Percentiles rank a stretch among this genome's conserved stretches.
These are phyloP conservation scores for Calocera viscosa DNA, from an alignment of 768 basidiomycete species.

Conservation along the genomic window DNA sequence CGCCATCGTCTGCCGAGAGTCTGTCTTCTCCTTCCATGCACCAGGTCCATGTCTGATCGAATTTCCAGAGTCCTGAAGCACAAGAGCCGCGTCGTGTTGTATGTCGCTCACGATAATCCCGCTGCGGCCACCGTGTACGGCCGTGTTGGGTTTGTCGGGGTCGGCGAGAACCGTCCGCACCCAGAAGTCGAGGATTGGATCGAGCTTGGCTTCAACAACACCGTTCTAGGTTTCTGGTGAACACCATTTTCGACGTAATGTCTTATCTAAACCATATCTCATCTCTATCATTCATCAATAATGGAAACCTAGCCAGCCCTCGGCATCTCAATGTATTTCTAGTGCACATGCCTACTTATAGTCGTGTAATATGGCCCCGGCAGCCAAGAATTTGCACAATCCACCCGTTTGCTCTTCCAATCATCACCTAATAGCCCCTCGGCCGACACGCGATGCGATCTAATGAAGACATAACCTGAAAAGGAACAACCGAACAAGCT, in stretches of 20 bases:
- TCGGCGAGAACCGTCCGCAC: constrained; percentile 25
- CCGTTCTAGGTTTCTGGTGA: constrained; percentile 54
- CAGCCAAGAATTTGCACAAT: background rate
- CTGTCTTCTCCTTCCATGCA: constrained; percentile 9
- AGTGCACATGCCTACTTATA: background rate
- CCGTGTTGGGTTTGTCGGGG: constrained; percentile 53
- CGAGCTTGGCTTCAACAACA: constrained; percentile 50
- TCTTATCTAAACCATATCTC: background rate
- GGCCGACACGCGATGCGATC: too few relatives aligned
- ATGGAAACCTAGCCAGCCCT: background rate
- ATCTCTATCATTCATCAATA: background rate
- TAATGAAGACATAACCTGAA: too few relatives aligned
- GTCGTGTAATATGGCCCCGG: background rate
- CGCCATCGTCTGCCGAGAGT: constrained; percentile 26
- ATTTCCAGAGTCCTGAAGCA: constrained; percentile 32
- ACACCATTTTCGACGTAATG: background rate
- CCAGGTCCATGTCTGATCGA: constrained; percentile 15
- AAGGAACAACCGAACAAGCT: too few relatives aligned
- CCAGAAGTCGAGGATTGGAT: constrained; percentile 42
- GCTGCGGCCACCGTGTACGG: constrained; percentile 48
- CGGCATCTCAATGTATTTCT: background rate
- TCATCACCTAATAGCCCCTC: background rate
- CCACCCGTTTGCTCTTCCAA: background rate
- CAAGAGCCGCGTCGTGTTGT: constrained; percentile 47
- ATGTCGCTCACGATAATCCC: constrained; percentile 46